Base-by-base conservation (phyloP, 148 eudicot genomes). In the Rheum nobile region DNA sequence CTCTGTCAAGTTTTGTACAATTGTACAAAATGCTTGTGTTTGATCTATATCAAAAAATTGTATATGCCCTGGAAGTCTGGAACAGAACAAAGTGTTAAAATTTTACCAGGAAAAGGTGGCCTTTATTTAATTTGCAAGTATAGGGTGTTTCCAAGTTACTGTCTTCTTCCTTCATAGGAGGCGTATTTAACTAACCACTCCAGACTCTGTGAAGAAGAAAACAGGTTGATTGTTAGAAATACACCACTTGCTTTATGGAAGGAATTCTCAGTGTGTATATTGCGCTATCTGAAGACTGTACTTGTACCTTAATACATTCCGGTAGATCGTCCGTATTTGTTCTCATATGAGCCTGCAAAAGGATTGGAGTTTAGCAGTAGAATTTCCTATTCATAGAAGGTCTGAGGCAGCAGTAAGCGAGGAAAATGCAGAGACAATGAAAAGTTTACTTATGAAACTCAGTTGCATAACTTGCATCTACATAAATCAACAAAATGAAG, bases 271-370 rank as follows among this genome's bases (percentile, higher is more conserved):
- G 29, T 13, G 54, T 48, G 11, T 48, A 1, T 48, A 48, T 5
- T 35, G 50, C 41, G 2, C 2, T 71, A 39, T 41, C 54, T 71
- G 54, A 43, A 71, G 28, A 9, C 8, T 7, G 6, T 24, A 57
- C 16, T 26, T 17, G 32, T 72, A 72, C 74, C 74, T 46, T 72
- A 16, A 72, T 8, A 16, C 74, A 72, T 29, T 72, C 74, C 0
- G 59, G 55, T 72, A 72, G 55, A 72, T 72, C 38, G 19, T 72
- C 74, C 0, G 44, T 22, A 16, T 24, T 44, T 1, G 74, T 46
- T 72, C 74, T 72, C 19, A 72, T 41, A 72, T 72, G 74, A 46
- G 39, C 37, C 74, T 72, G 38, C 74, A 72, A 26, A 72, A 72
- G 54, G 32, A 71, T 34, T 26, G 29, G 61, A 22, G 61, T 22